These are phyloP conservation scores for Massariosphaeria phaeospora DNA, from an alignment of 495 filamentous ascomycete species.

Conservation along the genomic window DNA sequence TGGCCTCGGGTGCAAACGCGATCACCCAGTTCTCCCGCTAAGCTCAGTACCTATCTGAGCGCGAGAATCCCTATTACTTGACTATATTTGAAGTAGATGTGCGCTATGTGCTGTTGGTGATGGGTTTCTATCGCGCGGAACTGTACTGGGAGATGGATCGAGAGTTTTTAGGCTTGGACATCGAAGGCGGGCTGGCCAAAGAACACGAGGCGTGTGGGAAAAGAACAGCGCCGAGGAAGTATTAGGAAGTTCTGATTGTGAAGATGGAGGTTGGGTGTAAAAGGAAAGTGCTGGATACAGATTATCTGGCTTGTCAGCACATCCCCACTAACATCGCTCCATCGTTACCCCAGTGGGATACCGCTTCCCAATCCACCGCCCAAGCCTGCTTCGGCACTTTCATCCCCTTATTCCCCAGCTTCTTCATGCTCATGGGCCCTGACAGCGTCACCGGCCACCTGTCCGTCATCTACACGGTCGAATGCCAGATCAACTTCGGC, in stretches of 20 bases:
- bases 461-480: conserved; percentile 38
- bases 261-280: conserved; percentile 37
- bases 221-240: conserved; percentile 32
- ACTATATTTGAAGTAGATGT: conserved; percentile 32
- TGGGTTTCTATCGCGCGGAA: conserved; percentile 34
- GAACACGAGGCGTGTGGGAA: conserved; percentile 35
- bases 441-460: conserved; percentile 38
- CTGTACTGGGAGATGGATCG: conserved; percentile 36
- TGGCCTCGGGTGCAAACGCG: conserved; percentile 17
- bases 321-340: neutral
- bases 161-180: conserved; percentile 35
- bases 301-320: conserved; percentile 34
- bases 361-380: conserved; percentile 28
- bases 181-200: conserved; percentile 28
- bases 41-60: conserved; percentile 35
- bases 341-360: conserved; percentile 26
- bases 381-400: conserved; percentile 37
- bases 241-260: conserved; percentile 35
- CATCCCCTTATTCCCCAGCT: conserved; percentile 36
- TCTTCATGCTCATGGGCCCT: conserved; percentile 39
- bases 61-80: conserved; percentile 31
- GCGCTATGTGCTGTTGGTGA: conserved; percentile 34
- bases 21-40: conserved; percentile 36
- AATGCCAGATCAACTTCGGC: conserved; percentile 39
- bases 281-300: conserved; percentile 36